A percentile compares a stretch with the other conserved stretches of the same genome.
Conservation (phyloP, 345 rosid species). For the Bretschneidera sinensis region DNA sequence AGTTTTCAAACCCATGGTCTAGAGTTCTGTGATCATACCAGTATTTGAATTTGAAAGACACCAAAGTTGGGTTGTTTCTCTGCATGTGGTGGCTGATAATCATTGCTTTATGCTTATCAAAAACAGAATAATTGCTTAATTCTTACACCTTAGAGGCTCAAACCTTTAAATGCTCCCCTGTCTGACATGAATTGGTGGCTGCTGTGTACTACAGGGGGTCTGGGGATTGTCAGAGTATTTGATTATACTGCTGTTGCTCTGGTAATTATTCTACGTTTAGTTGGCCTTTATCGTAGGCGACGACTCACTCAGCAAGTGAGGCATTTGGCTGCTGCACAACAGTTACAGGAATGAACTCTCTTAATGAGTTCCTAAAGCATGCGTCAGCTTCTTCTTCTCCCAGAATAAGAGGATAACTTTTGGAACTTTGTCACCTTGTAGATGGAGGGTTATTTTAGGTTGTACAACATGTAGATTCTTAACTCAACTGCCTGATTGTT, state of each 20-base stretch:
- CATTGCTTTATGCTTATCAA: too few relatives aligned
- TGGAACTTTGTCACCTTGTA: too few relatives aligned
- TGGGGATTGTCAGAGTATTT: slow-evolving; percentile 51
- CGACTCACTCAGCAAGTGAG: slow-evolving; percentile 58
- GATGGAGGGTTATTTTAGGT: too few relatives aligned
- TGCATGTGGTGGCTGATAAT: not conserved
- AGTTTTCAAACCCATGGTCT: too few relatives aligned
- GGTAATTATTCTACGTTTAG: slow-evolving; percentile 53
- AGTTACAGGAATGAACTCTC: slow-evolving; percentile 26
- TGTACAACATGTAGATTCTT: too few relatives aligned
- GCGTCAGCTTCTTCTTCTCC: too few relatives aligned
- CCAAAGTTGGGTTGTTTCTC: not conserved
- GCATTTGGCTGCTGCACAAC: slow-evolving; percentile 41
- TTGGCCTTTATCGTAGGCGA: slow-evolving; percentile 50
- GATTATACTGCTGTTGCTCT: slow-evolving; percentile 51
- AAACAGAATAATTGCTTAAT: not conserved
- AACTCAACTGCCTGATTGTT: too few relatives aligned
- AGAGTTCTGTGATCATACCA: too few relatives aligned
- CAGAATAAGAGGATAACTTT: too few relatives aligned
- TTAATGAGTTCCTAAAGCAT: not conserved
- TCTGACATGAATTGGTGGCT: not conserved
- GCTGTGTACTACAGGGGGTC: slow-evolving; percentile 37
- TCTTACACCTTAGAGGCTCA: not conserved
- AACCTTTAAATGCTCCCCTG: not conserved
- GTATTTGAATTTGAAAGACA: too few relatives aligned